These are phyloP conservation scores for Pugionium dolabratum DNA, from an alignment of 345 rosid genomes.

Conservation along the genomic window DNA sequence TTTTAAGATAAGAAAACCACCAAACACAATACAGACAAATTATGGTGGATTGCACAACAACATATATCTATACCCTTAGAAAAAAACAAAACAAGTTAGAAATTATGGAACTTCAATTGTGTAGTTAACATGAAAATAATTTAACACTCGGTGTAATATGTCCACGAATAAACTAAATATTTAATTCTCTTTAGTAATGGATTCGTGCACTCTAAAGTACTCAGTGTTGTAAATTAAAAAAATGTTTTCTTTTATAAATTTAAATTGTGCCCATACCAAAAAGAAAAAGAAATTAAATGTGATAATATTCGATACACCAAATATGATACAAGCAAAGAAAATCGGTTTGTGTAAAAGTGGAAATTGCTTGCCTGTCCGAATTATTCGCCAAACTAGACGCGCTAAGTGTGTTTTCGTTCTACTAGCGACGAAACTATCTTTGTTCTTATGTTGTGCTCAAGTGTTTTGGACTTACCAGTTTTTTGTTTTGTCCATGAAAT, in stretches of 20 bases:
- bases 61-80: not conserved
- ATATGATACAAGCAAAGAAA: conserved; percentile 18
- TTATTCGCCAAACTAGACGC: conserved; percentile 4
- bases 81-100: not conserved
- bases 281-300: not conserved
- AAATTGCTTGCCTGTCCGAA: conserved; percentile 10
- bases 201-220: not conserved
- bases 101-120: not conserved
- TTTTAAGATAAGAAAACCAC: conserved; percentile 8
- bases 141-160: not conserved
- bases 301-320: conserved; percentile 24
- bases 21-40: conserved; percentile 36
- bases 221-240: not conserved
- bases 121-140: not conserved
- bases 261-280: too few species aligned
- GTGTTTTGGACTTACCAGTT: conserved; percentile 5
- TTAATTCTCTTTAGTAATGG: not conserved
- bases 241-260: too few species aligned
- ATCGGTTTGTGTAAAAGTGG: conserved; percentile 11
- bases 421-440: conserved; percentile 1
- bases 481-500: too few species aligned
- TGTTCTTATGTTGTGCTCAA: conserved; percentile 9
- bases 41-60: conserved; percentile 29
- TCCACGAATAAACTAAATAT: not conserved
- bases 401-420: conserved; percentile 11